phyloP scores from a whole-genome alignment of 106 monocot genomes.

The Platanthera zijinensis region DNA sequence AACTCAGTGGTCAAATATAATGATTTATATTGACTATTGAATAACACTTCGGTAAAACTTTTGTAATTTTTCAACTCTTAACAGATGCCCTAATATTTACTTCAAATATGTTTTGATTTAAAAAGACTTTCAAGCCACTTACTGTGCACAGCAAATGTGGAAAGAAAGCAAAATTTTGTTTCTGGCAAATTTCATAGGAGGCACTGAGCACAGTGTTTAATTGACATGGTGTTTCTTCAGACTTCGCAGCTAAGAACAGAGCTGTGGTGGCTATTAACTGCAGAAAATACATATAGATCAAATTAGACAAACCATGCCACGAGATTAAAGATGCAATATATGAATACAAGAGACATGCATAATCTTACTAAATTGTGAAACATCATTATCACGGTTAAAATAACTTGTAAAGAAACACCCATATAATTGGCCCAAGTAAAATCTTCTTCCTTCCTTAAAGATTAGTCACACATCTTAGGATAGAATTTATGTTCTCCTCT shows the following conservation, averaged over 20 bases:
- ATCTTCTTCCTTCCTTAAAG: no score
- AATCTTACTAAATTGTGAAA: neutral
- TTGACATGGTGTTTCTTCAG: constrained; percentile 80
- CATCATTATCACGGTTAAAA: no score
- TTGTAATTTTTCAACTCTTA: neutral
- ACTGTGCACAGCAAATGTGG: constrained; percentile 47
- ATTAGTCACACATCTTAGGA: no score
- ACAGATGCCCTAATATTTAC: neutral
- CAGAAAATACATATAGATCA: constrained; percentile 8
- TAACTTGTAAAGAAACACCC: no score
- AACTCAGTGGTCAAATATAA: neutral
- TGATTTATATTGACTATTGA: neutral
- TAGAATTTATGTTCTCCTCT: no score
- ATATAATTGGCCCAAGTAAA: no score
- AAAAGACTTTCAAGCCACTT: constrained; percentile 20
- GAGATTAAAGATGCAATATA: neutral
- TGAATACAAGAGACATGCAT: neutral
- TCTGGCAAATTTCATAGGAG: constrained; percentile 65
- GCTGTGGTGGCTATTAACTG: constrained; percentile 92
- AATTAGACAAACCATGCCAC: neutral
- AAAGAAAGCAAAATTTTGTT: constrained; percentile 38
- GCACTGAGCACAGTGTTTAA: constrained; percentile 65
- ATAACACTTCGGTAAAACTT: neutral
- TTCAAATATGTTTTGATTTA: neutral
- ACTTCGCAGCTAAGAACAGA: constrained; percentile 78